Evolutionary conservation across 305 asterid genomes (phyloP).

Genomic region (Salvia sclarea): DNA sequence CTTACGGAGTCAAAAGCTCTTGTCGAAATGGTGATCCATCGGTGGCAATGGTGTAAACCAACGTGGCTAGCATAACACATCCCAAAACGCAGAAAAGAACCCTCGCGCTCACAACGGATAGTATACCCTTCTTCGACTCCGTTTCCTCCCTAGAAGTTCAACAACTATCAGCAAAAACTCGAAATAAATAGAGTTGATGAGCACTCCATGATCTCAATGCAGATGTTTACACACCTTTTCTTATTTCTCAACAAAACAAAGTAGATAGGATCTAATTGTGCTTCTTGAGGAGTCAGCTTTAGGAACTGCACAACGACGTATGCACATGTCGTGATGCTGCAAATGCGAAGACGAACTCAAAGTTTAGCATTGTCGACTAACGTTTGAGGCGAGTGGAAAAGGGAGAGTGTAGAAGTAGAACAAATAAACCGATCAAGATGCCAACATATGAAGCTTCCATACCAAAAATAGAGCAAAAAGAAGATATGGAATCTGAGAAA

Average conservation of each 20-base stretch:
- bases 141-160: slow-evolving; percentile 44
- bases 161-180: too few relatives aligned
- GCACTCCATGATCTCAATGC: background rate
- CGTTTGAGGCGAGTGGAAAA: background rate
- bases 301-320: slow-evolving; percentile 69
- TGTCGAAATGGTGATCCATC: slow-evolving; percentile 85
- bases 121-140: slow-evolving; percentile 47
- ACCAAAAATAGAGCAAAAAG: background rate
- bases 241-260: slow-evolving; percentile 58
- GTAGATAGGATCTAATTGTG: slow-evolving; percentile 70
- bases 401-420: background rate
- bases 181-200: background rate
- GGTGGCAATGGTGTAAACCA: slow-evolving; percentile 57
- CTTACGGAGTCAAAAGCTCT: slow-evolving; percentile 74
- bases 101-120: slow-evolving; percentile 55
- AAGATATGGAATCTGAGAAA: slow-evolving; percentile 7
- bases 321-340: slow-evolving; percentile 75
- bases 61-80: slow-evolving; percentile 69
- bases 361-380: background rate
- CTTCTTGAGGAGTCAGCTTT: slow-evolving; percentile 67
- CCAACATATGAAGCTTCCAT: background rate
- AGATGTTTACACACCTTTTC: slow-evolving; percentile 69
- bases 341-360: slow-evolving; percentile 14
- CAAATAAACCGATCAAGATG: background rate
- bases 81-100: slow-evolving; percentile 62